Conservation (phyloP, 2,329 filamentous ascomycete genomes). For the Penicillium janthinellum region DNA sequence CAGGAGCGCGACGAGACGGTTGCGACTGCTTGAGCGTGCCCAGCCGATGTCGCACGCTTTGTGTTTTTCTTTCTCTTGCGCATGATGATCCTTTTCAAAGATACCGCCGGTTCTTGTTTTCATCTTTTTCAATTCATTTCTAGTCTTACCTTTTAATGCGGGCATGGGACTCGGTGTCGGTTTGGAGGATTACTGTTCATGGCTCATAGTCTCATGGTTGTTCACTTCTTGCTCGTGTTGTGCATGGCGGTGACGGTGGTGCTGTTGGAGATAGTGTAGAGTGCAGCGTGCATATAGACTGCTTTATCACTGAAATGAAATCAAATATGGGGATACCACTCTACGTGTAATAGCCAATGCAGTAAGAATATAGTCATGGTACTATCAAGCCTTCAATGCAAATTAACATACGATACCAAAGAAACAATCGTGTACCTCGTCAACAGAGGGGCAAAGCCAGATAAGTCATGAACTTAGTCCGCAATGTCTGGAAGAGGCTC, state of each 20-base stretch:
- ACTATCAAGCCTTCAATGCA: not conserved
- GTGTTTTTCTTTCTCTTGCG: not conserved
- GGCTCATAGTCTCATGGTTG: not conserved
- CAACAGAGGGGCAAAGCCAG: no score
- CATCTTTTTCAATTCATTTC: not conserved
- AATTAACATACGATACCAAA: not conserved
- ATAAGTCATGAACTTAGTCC: slow-evolving; percentile 17
- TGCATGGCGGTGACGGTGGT: not conserved
- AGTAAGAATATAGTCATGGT: not conserved
- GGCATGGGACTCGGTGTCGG: slow-evolving; percentile 11
- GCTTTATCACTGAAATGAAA: not conserved
- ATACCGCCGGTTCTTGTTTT: not conserved
- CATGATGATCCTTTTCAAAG: not conserved
- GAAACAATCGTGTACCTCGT: no score
- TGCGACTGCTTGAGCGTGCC: slow-evolving; percentile 1
- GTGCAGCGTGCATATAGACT: not conserved
- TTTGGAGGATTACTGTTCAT: slow-evolving; percentile 8
- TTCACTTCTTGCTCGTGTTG: not conserved
- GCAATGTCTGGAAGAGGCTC: slow-evolving; percentile 70
- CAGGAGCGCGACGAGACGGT: slow-evolving; percentile 11
- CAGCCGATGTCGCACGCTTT: not conserved
- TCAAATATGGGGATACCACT: not conserved
- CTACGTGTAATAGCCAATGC: not conserved
- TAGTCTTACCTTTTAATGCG: slow-evolving; percentile 2
- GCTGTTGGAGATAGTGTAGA: not conserved